Percentiles rank a stretch among this genome's conserved stretches.
Evolutionary conservation across 2,329 filamentous ascomycete genomes (phyloP).

Genomic region (Triangularia setosa): DNA sequence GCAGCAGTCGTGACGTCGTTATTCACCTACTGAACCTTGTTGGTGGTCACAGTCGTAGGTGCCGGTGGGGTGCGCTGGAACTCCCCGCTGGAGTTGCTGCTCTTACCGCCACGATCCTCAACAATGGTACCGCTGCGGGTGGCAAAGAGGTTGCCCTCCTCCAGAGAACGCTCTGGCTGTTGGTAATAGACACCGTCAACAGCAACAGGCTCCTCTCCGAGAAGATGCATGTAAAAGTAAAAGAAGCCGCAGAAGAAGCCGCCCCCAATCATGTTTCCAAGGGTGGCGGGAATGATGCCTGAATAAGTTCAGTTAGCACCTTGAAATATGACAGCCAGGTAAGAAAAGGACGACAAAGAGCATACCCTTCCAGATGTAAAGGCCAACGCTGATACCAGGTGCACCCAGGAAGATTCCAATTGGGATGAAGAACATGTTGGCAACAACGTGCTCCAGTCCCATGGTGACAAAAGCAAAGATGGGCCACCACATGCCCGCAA

Average conservation of each 20-base stretch:
- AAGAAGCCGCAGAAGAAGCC: constrained; percentile 47
- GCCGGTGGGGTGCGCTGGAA: neutral
- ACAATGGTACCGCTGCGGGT: constrained; percentile 4
- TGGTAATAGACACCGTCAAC: constrained; percentile 18
- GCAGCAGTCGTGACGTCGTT: neutral
- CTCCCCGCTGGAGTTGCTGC: constrained; percentile 2
- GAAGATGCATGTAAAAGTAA: constrained; percentile 24
- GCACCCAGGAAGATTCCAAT: constrained; percentile 47
- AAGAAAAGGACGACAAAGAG: neutral
- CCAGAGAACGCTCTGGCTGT: neutral
- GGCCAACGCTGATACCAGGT: constrained; percentile 40
- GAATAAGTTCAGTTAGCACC: neutral
- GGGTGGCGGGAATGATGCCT: constrained; percentile 46
- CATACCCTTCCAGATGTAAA: constrained; percentile 53
- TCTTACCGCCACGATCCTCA: neutral
- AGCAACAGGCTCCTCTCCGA: constrained; percentile 8
- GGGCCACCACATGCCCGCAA: constrained; percentile 54
- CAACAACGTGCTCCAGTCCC: constrained; percentile 53
- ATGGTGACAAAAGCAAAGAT: constrained; percentile 52
- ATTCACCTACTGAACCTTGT: neutral
- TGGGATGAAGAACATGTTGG: constrained; percentile 54
- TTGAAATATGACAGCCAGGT: neutral
- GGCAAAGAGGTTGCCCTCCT: constrained; percentile 7
- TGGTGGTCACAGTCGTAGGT: neutral
- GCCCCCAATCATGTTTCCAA: constrained; percentile 54